These are phyloP conservation scores for Carpinus fangiana DNA, from an alignment of 306 rosid genomes.

Conservation along the genomic window DNA sequence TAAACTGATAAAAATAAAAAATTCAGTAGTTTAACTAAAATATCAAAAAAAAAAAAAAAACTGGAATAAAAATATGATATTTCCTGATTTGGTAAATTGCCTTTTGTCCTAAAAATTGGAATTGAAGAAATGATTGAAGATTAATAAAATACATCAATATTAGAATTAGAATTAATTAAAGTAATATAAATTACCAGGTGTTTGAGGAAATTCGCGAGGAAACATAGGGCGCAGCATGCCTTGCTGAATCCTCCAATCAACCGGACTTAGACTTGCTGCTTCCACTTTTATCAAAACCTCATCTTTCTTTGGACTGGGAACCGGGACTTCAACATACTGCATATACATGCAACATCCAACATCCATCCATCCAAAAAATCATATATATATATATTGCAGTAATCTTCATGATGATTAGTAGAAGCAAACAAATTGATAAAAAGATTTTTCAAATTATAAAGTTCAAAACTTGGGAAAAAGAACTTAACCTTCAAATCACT, in stretches of 20 bases:
- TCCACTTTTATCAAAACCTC: constrained; percentile 68
- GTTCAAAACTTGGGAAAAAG: not conserved
- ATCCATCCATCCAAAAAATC: not conserved
- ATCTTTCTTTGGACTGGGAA: constrained; percentile 50
- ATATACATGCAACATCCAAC: too few species aligned
- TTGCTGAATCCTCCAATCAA: constrained; percentile 74
- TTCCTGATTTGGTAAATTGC: too few species aligned
- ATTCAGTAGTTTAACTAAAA: too few species aligned
- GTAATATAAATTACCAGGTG: constrained; percentile 45
- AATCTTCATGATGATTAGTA: not conserved
- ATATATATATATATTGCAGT: not conserved
- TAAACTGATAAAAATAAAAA: too few species aligned
- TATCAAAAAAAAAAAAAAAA: too few species aligned
- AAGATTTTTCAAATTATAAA: not conserved
- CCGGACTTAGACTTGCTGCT: constrained; percentile 60
- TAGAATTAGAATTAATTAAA: too few species aligned
- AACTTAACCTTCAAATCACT: not conserved
- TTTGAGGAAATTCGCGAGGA: constrained; percentile 57
- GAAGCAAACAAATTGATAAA: not conserved
- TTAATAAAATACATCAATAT: too few species aligned
- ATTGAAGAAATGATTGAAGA: too few species aligned
- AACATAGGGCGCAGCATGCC: constrained; percentile 44
- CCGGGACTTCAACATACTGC: constrained; percentile 71
- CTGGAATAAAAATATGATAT: too few species aligned
- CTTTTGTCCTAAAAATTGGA: too few species aligned